phyloP scores from a whole-genome alignment of 2,329 filamentous ascomycete species.

The Fusarium scirpi region DNA sequence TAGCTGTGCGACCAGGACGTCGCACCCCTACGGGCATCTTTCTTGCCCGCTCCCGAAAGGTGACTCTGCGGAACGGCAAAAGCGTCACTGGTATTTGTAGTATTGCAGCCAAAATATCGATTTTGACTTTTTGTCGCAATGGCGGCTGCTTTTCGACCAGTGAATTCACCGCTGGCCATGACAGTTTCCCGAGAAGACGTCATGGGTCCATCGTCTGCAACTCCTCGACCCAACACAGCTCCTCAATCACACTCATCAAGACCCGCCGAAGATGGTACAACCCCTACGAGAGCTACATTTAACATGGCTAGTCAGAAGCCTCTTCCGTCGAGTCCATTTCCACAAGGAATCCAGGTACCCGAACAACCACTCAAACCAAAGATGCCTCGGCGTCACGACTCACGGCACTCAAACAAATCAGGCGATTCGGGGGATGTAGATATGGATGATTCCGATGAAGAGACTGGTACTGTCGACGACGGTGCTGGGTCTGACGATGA shows the following conservation, averaged over 20 bases:
- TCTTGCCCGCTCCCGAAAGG: constrained; percentile 27
- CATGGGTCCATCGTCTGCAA: constrained; percentile 54
- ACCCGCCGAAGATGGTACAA: constrained; percentile 62
- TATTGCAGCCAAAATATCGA: constrained; percentile 18
- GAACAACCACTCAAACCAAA: constrained; percentile 58
- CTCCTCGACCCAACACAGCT: constrained; percentile 53
- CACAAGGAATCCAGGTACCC: constrained; percentile 61
- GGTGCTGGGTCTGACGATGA: constrained; percentile 72
- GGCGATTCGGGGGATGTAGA: constrained; percentile 76
- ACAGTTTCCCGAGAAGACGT: constrained; percentile 51
- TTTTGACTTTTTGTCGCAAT: constrained; percentile 51
- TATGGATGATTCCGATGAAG: constrained; percentile 81
- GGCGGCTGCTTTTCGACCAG: constrained; percentile 63
- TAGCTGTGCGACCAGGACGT: constrained; percentile 40
- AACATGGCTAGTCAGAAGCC: constrained; percentile 63
- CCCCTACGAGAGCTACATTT: constrained; percentile 73
- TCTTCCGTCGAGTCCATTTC: constrained; percentile 65
- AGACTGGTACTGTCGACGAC: constrained; percentile 62
- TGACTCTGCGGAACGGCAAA: constrained; percentile 19
- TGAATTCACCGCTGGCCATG: constrained; percentile 57
- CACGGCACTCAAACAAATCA: constrained; percentile 72
- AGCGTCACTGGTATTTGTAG: constrained; percentile 19
- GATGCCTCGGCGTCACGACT: constrained; percentile 60
- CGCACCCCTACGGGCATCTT: constrained; percentile 18
- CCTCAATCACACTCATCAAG: constrained; percentile 48